Evolutionary conservation across 805 yeast genomes (phyloP), one percentile per base, ranked within the genome.

Genomic region (Metschnikowia sp.): DNA sequence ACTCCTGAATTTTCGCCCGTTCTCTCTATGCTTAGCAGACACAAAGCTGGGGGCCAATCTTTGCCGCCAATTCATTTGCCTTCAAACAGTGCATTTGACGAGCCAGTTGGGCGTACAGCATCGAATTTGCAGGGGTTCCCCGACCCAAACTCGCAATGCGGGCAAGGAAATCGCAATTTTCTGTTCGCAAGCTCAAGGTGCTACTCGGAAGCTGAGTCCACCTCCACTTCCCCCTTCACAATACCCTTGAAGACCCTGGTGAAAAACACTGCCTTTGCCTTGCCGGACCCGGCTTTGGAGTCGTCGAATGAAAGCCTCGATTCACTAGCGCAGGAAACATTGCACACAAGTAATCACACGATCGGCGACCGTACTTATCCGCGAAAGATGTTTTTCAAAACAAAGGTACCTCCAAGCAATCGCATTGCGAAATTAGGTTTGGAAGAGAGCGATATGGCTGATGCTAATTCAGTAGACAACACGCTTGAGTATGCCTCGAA

Each of bases 251-350:
- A 59, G 41, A 55, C 66, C 5, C 51, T 35, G 45, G 42, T 55
- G 43, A 44, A 46, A 31, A 48, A 37, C 18, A 37, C 35, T 19
- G 58, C 52, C 26, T 72, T 72, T 42, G 49, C 56, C 22, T 58
- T 72, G 39, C 76, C 76, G 0, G 77, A 70, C 49, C 74, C 76
- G 4, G 76, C 76, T 8, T 40, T 52, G 33, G 11, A 47, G 1
- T 36, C 42, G 12, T 26, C 39, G 11, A 11, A 13, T 15, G 12
- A 9, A 18, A n/a, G 39, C 11, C 4, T 6, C 15, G 15, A 15
- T 15, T 15, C 15, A 15, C 15, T 15, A 15, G 15, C 15, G 15
- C 15, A 15, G 15, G 15, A 15, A 15, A 15, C 15, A 15, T 11
- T 12, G 36, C 36, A 10, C n/a, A 8, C 36, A 13, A 18, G 15